Conservation (phyloP, 345 rosid species). For the Aquilaria yunnanensis region DNA sequence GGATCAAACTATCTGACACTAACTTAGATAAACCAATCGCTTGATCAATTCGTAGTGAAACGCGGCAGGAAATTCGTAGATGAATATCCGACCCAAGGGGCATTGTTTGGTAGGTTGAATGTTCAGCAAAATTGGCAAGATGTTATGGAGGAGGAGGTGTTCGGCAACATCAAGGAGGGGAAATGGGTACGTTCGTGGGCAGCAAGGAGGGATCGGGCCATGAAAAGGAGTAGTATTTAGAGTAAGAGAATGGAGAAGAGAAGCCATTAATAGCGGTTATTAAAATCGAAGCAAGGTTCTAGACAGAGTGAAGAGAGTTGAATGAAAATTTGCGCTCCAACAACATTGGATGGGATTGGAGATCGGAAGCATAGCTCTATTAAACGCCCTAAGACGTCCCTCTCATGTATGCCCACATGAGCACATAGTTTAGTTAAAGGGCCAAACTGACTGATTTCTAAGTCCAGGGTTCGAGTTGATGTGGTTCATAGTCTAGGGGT, state of each 20-base stretch:
- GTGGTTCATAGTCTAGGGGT: no score
- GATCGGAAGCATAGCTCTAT: not conserved
- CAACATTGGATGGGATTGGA: constrained; percentile 7
- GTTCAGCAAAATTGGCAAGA: constrained; percentile 1
- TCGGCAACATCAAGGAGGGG: constrained; percentile 22
- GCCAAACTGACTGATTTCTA: no score
- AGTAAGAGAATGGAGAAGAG: constrained; percentile 45
- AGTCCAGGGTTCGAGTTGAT: no score
- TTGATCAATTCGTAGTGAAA: constrained; percentile 58
- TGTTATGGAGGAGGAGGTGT: constrained; percentile 7
- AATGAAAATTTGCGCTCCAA: constrained; percentile 39
- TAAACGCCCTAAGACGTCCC: no score
- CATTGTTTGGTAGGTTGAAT: constrained; percentile 29
- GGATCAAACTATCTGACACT: constrained; percentile 53
- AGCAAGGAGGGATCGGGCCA: constrained; percentile 44
- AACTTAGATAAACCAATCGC: constrained; percentile 43
- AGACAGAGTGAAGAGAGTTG: constrained; percentile 28
- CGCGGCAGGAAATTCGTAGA: constrained; percentile 68
- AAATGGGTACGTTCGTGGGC: constrained; percentile 22
- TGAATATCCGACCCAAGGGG: constrained; percentile 53
- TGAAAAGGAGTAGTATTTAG: constrained; percentile 54
- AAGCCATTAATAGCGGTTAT: constrained; percentile 53
- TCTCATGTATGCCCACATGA: no score
- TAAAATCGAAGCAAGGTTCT: constrained; percentile 27
- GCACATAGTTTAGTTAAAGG: no score